Evolutionary conservation across 2,329 filamentous ascomycete species (phyloP), one percentile per base, ranked within the genome.

Genomic region (Alternaria rosae): DNA sequence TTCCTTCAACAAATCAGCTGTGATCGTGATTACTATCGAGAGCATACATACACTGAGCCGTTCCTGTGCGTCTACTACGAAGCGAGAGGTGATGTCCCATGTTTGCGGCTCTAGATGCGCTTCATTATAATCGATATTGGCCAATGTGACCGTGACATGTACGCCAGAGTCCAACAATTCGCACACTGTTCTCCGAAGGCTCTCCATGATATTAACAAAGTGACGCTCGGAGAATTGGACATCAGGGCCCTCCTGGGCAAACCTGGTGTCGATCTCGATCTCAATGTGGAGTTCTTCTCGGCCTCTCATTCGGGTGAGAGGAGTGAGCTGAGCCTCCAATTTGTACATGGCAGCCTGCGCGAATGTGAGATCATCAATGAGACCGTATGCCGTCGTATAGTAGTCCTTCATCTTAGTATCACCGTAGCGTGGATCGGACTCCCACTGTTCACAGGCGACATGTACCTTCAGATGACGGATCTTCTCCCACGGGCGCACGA

Each of bases 71-170:
- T 38, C 35, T 38, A 38, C 8, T 15, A 38, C 35, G 17, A 38
- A 38, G 35, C 35, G 35, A 38, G 35, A 17, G 17, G 35, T 38
- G 17, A 38, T 38, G n/a, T 38, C 35, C 35, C 35, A 38, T 9
- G 1, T 38, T 3, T 38, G 2, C 17, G 35, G 35, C 2, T 1
- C 35, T n/a, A 0, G 0, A 17, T 15, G 0, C 35, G 17, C 1
- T 38, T 17, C 35, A n/a, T 17, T 3, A 17, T 38, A 38, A n/a
- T 38, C 35, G 35, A 38, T 8, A 8, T 38, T 38, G n/a, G 15
- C 17, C 35, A 2, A 17, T 10, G 17, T 6, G 35, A 38, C 35
- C 35, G 35, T 38, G 35, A 38, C 35, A 38, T 9, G 35, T 15
- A 38, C 35, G 35, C 35, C 35, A 8, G 35, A 38, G 35, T 38